Base-by-base conservation (phyloP, 306 rosid species). In the Vicia faba region DNA sequence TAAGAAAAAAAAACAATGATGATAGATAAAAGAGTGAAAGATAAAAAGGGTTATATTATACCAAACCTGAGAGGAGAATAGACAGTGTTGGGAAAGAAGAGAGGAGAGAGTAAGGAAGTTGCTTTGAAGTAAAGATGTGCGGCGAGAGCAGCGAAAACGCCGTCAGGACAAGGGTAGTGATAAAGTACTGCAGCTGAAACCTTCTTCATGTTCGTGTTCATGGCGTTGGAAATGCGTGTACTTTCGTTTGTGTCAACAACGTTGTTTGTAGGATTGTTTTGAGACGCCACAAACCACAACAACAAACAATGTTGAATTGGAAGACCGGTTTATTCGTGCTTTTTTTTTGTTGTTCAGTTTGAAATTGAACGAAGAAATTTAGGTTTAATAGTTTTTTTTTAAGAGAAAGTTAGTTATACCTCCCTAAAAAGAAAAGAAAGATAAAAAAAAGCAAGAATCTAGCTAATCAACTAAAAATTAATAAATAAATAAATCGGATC, bases 131-230 rank as follows among this genome's bases (percentile, higher is more conserved):
- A 89, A 48, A 93, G 87, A 71, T 86, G 93, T 33, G 98, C 98
- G 1, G 97, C 96, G 13, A 92, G 81, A 19, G 98, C 96, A 28
- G 98, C 91, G 53, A 86, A 87, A 14, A 71, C 93, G 5, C 96
- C 96, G 83, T 92, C 98, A 1, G 96, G 96, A 62, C 98, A 92
- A 0, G 96, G 96, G 25, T 89, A 89, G 72, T 89, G 98, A 62
- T 92, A 89, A 0, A 92, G 84, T 66, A 92, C 73, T 2, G 98
- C 98, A n/a, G 84, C 85, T 13, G 86, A 60, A 54, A 15, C n/a
- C 16, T 33, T 67, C 8, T 45, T 66, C 25, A 14, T 35, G 19
- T 44, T 49, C 31, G 20, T 66, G 23, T 53, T 70, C 2, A 50
- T 41, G 23, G 7, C 8, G 7, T 49, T 8, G 56, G 51, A 15